Base-by-base conservation (phyloP, 2,329 filamentous ascomycete species). In the Fusarium chaquense region DNA sequence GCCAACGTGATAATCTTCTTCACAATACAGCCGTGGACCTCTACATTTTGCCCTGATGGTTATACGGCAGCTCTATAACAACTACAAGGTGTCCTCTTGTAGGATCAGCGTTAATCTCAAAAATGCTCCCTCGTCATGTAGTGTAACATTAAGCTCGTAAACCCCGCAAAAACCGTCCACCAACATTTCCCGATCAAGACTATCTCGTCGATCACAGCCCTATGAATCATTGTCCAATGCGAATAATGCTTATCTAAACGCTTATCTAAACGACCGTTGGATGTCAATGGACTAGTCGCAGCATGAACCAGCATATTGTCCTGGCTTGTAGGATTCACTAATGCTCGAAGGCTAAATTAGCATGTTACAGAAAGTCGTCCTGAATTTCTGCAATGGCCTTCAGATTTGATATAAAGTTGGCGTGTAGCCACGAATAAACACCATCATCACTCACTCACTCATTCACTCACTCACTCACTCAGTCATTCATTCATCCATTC, bases 61-160 rank as follows among this genome's bases (percentile, higher is more conserved):
- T 4, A 12, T 4, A 18, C 5, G 10, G 11, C 16, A 35, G 16
- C 18, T 4, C 12, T 13, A 5, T 22, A n/a, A 26, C 6, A 16
- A 18, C 1, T 10, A 15, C 13, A 40, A 32, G 16, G 22, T 50
- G 18, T 4, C 5, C 11, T 15, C 32, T 50, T 2, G 24, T 40
- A 41, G 36, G 35, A 41, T 40, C 35, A 30, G 4, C 11, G 13
- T 52, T 20, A 52, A 52, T 52, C n/a, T 52, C 3, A 52, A 2
- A 15, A 6, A 52, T 40, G 35, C 49, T 24, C 22, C 28, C 18
- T n/a, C 18, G 16, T 47, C 45, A 22, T 33, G n/a, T 47, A 20
- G 7, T 20, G 10, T 52, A 22, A 52, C 13, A 52, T 52, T 52
- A 52, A 52, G 49, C 49, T 52, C 36, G 41, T 52, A 3, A 38